These are phyloP conservation scores for Termitomyces sp. DNA, from an alignment of 768 basidiomycete genomes.

Conservation along the genomic window DNA sequence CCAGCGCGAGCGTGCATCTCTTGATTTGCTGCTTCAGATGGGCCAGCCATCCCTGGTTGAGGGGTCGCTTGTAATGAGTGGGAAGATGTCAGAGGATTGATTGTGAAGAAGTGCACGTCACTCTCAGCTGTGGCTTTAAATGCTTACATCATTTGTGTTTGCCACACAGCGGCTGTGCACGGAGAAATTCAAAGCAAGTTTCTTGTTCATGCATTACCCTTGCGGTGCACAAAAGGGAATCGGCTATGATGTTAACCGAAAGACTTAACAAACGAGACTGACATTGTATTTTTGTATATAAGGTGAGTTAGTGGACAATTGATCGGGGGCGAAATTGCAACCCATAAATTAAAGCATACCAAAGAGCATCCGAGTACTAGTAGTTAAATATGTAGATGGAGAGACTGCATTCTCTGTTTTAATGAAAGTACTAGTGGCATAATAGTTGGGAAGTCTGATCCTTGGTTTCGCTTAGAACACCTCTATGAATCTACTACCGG, in stretches of 20 bases:
- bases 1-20: not conserved
- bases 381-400: not conserved
- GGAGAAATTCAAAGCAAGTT: not conserved
- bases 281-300: not conserved
- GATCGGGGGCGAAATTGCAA: not conserved
- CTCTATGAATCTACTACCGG: slow-evolving; percentile 7
- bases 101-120: not conserved
- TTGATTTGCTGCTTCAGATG: not conserved
- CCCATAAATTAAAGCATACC: not conserved
- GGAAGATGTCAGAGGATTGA: not conserved
- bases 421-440: not conserved
- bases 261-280: not conserved
- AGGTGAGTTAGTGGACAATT: not conserved
- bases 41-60: not conserved
- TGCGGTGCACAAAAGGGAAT: not conserved
- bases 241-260: not conserved
- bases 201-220: no score
- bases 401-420: not conserved
- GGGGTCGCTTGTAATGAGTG: not conserved
- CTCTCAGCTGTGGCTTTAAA: not conserved
- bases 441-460: not conserved
- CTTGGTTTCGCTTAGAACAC: not conserved
- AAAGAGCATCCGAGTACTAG: not conserved
- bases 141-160: not conserved
- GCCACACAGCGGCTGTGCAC: not conserved